Evolutionary conservation across 2,329 filamentous ascomycete species (phyloP), one percentile per base, ranked within the genome.

Genomic region (Aspergillus piperis): DNA sequence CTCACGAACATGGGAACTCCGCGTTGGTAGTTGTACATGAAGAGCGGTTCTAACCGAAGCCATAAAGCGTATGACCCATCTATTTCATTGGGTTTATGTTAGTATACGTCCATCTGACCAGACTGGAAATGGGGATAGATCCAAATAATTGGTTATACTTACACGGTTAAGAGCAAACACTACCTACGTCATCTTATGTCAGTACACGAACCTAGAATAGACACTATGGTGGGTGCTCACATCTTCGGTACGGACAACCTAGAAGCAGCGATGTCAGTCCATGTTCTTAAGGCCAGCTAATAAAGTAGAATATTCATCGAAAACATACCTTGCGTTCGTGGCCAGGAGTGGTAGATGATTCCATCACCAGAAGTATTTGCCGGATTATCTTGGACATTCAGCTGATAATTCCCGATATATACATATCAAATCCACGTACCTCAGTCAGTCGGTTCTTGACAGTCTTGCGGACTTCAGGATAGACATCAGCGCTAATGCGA

Each of bases 401-500:
- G 47, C 7, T 5, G n/a, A 2, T 13, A n/a, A 8, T 27, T 13
- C 13, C 8, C 17, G n/a, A 19, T 38, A 19, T 19, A 51, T 11
- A n/a, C 8, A 2, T 10, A 27, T 32, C 10, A 13, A 10, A 17
- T 2, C 21, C 23, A 62, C 65, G 53, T 56, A 75, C 74, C 11
- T 68, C 60, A 0, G 54, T 44, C 0, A 77, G 49, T 0, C 69
- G 62, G 0, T 63, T 53, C 13, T 63, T 62, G 0, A 76, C 6
- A 0, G 69, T 70, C 0, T 55, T 3, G 0, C 75, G 65, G 3
- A 69, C 63, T 0, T 70, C 66, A 0, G 71, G 56, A 21, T 77
- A 77, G 1, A 77, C 70, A 0, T 64, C 65, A 0, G 25, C 52
- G 5, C 72, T 68, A 0, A 78, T 77, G 0, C 75, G 56, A 0